Evolutionary conservation across 192 early-diverging fungal genomes (phyloP), one percentile per base, ranked within the genome.

Genomic region (Umbelopsis ramanniana): DNA sequence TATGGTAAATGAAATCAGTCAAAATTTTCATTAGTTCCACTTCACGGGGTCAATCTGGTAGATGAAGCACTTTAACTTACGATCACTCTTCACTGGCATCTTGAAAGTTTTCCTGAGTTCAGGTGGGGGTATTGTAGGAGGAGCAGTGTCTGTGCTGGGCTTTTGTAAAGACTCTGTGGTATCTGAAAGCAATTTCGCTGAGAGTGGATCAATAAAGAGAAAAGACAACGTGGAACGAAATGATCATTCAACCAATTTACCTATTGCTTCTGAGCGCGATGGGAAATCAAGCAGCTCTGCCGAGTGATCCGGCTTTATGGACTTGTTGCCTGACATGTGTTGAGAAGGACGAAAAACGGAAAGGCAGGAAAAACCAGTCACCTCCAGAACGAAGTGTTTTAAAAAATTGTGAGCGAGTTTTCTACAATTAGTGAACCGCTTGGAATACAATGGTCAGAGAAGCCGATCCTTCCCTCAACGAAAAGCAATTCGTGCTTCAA

Each of bases 401-500:
- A 63, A 63, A 63, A 63, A 63, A 63, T 63, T 63, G 57, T 33
- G 12, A 63, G 33, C 24, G 26, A 38, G 57, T 63, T 26, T 35
- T 19, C 29, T 14, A 63, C 17, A 38, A 0, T 14, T n/a, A 17
- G 0, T 10, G 7, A 19, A 26, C 26, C 10, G 33, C 17, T 6
- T 22, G 17, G 17, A 63, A 37, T 4, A 10, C 29, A 4, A 82
- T 82, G 81, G 80, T 83, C 55, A 87, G 77, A 74, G 82, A 85
- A 72, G 21, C 66, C 19, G 76, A 74, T 14, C 71, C 76, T 3
- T 74, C 72, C 23, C 33, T 71, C 38, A 93, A 93, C 66, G 93
- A 98, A 73, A 83, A 84, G 38, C 83, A 82, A 29, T 98, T 96
- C 78, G 76, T 96, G 14, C 69, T 93, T 6, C 66, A 86, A 17